These are phyloP conservation scores for Macrolepiota dolichaula DNA, from an alignment of 768 basidiomycete species.

Conservation along the genomic window DNA sequence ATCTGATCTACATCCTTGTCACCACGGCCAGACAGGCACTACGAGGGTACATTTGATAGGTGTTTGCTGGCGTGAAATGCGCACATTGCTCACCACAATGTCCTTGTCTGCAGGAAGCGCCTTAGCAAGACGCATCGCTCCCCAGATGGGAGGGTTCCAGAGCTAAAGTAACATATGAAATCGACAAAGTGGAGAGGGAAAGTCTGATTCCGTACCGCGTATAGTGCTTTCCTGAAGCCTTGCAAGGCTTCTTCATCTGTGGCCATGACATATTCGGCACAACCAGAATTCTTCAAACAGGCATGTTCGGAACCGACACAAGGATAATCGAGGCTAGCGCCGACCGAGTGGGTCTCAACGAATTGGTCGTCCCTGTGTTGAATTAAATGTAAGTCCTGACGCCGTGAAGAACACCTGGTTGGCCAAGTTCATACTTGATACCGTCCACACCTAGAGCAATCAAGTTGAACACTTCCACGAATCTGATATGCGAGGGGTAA, in stretches of 20 bases:
- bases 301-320: slow-evolving; percentile 98
- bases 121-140: slow-evolving; percentile 81
- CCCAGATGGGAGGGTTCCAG: slow-evolving; percentile 96
- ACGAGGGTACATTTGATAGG: slow-evolving; percentile 10
- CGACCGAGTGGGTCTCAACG: slow-evolving; percentile 95
- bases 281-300: slow-evolving; percentile 91
- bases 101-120: slow-evolving; percentile 80
- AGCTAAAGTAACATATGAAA: slow-evolving; percentile 41
- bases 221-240: slow-evolving; percentile 99
- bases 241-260: slow-evolving; percentile 93
- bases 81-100: slow-evolving; percentile 66
- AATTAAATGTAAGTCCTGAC: slow-evolving; percentile 92
- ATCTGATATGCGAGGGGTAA: slow-evolving; percentile 3
- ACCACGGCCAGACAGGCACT: slow-evolving; percentile 94
- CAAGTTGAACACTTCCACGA: neutral
- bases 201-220: slow-evolving; percentile 54
- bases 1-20: slow-evolving; percentile 99
- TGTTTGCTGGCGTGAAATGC: neutral
- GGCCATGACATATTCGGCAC: slow-evolving; percentile 91
- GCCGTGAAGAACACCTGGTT: slow-evolving; percentile 93
- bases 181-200: neutral
- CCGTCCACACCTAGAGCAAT: slow-evolving; percentile 68
- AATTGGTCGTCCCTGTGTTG: slow-evolving; percentile 91
- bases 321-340: slow-evolving; percentile 94
- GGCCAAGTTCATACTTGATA: slow-evolving; percentile 83